Evolutionary conservation across 345 rosid species (phyloP).

Genomic region (Crucihimalaya himalaica): DNA sequence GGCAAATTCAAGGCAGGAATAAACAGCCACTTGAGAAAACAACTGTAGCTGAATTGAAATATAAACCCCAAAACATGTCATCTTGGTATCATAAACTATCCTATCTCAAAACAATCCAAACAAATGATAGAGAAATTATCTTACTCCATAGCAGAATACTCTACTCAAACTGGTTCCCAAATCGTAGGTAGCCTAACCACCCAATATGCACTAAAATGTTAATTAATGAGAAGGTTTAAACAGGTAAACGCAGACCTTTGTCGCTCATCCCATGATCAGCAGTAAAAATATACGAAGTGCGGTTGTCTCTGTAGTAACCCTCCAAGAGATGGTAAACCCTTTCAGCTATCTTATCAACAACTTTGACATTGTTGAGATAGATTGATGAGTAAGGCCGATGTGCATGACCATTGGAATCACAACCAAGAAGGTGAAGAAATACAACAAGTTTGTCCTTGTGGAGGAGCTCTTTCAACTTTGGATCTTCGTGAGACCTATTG

Average conservation of each 20-base stretch:
- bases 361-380: slow-evolving; percentile 94
- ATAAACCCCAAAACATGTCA: slow-evolving; percentile 18
- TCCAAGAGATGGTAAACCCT: slow-evolving; percentile 76
- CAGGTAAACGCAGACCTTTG: slow-evolving; percentile 57
- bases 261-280: slow-evolving; percentile 99
- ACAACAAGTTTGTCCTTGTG: slow-evolving; percentile 82
- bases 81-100: slow-evolving; percentile 11
- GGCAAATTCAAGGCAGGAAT: slow-evolving; percentile 21
- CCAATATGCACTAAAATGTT: background rate
- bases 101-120: slow-evolving; percentile 18
- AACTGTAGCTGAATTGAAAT: background rate
- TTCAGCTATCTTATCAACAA: slow-evolving; percentile 84
- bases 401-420: slow-evolving; percentile 98
- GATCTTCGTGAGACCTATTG: slow-evolving; percentile 73
- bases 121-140: slow-evolving; percentile 8
- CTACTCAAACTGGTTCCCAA: slow-evolving; percentile 6
- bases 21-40: slow-evolving; percentile 22
- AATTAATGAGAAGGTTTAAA: background rate
- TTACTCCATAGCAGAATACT: slow-evolving; percentile 4
- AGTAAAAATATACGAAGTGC: slow-evolving; percentile 82
- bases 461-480: slow-evolving; percentile 71
- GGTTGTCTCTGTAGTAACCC: slow-evolving; percentile 84
- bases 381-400: slow-evolving; percentile 92
- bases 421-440: slow-evolving; percentile 94
- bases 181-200: slow-evolving; percentile 5